These are phyloP conservation scores for Aspergillus cejpii DNA, from an alignment of 2,329 filamentous ascomycete species.

Conservation along the genomic window DNA sequence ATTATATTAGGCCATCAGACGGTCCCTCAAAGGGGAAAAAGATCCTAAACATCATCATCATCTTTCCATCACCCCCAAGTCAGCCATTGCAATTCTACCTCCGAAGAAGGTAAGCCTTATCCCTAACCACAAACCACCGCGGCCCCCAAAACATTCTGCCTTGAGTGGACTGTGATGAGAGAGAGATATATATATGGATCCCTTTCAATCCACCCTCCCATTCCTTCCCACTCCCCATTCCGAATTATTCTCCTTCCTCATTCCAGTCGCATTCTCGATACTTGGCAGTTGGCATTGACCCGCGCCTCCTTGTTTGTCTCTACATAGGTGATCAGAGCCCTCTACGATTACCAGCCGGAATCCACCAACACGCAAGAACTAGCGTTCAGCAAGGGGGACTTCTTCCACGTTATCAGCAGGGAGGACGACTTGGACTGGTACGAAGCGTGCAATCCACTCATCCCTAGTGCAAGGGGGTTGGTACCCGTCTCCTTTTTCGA, in stretches of 20 bases:
- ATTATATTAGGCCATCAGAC: conserved; percentile 69
- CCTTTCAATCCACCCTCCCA: conserved; percentile 7
- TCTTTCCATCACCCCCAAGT: conserved; percentile 73
- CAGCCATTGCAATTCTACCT: conserved; percentile 78
- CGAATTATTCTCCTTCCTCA: conserved; percentile 6
- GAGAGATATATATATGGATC: not conserved
- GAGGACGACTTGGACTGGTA: conserved; percentile 97
- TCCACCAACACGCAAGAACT: conserved; percentile 64
- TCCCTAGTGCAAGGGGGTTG: conserved; percentile 76
- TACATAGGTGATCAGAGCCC: conserved; percentile 82
- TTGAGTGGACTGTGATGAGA: not conserved
- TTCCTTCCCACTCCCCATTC: conserved; percentile 1
- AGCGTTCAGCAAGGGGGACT: conserved; percentile 89
- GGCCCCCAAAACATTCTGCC: not conserved
- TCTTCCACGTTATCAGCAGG: conserved; percentile 94
- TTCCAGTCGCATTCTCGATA: conserved; percentile 3
- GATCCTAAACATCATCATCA: conserved; percentile 53
- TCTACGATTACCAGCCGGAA: conserved; percentile 83
- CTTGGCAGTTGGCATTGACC: conserved; percentile 15
- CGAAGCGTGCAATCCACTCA: conserved; percentile 90
- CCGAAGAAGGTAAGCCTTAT: conserved; percentile 67
- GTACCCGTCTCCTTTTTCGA: conserved; percentile 95
- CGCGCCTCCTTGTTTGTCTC: conserved; percentile 16
- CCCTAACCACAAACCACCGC: not conserved
- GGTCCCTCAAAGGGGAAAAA: conserved; percentile 88